Conservation (phyloP, 805 yeast species). For the Metschnikowia cerradonensis region DNA sequence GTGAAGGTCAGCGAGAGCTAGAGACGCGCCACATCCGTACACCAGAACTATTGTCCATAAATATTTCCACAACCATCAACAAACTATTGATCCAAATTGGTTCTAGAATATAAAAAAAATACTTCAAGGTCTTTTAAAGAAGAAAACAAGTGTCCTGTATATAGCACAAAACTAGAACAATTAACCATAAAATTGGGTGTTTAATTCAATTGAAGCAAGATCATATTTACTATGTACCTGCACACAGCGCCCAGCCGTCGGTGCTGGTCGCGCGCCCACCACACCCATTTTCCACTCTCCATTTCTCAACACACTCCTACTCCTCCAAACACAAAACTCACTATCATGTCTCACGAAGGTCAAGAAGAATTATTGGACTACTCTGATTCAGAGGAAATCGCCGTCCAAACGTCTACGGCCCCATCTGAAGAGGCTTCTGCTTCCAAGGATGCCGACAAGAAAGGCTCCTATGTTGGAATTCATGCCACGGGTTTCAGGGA, state of each 20-base stretch:
- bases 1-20: not conserved
- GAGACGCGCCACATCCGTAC: not conserved
- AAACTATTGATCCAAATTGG: too few species aligned
- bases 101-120: too few species aligned
- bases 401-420: constrained; percentile 51
- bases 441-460: constrained; percentile 70
- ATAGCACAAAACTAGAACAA: too few species aligned
- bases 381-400: constrained; percentile 96
- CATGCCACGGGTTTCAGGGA: constrained; percentile 99
- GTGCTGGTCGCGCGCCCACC: constrained; percentile 4
- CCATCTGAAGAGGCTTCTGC: constrained; percentile 47
- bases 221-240: not conserved
- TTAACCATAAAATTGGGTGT: too few species aligned
- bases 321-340: constrained; percentile 3
- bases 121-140: too few species aligned
- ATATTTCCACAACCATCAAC: too few species aligned
- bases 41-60: not conserved
- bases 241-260: not conserved
- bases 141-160: too few species aligned
- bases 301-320: constrained; percentile 3
- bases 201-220: not conserved
- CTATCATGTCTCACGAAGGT: constrained; percentile 85
- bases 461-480: constrained; percentile 96
- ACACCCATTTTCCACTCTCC: not conserved
- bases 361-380: constrained; percentile 99